Evolutionary conservation across 2,329 filamentous ascomycete species (phyloP).

Genomic region (Xylaria sp.): DNA sequence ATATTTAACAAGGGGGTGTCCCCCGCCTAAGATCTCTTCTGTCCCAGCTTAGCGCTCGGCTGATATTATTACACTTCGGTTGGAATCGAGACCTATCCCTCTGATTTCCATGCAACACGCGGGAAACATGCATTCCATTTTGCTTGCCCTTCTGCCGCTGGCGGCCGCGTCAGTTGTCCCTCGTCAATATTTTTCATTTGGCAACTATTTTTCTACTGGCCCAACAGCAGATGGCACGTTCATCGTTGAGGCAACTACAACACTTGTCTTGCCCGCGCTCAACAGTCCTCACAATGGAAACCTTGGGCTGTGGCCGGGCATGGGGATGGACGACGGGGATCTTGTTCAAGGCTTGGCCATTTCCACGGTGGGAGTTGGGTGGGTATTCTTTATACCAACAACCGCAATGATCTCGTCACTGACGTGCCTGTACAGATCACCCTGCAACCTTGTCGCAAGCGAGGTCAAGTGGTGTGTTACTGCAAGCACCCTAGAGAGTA

Average conservation of each 20-base stretch:
- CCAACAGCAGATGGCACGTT: conserved; percentile 23
- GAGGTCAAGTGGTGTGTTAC: conserved; percentile 31
- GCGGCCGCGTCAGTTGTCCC: conserved; percentile 21
- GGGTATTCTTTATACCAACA: background rate
- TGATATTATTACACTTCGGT: no score
- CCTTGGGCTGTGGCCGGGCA: conserved; percentile 30
- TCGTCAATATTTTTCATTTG: conserved; percentile 32
- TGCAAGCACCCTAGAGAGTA: conserved; percentile 27
- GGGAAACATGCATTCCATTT: conserved; percentile 13
- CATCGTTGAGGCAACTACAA: conserved; percentile 25
- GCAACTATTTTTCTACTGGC: conserved; percentile 27
- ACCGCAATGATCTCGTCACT: background rate
- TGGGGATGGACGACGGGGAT: conserved; percentile 34
- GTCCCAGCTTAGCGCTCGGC: no score
- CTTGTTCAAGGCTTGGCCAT: conserved; percentile 28
- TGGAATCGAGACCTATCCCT: no score
- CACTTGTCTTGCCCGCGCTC: conserved; percentile 25
- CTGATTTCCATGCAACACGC: background rate
- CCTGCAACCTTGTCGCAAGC: conserved; percentile 15
- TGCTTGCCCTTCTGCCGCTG: conserved; percentile 20
- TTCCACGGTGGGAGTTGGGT: conserved; percentile 29
- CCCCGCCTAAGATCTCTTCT: no score
- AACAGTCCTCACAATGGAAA: conserved; percentile 29
- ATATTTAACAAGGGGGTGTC: background rate
- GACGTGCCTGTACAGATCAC: conserved; percentile 16